Base-by-base conservation (phyloP, 805 yeast genomes). In the Danielozyma ontarioensis region DNA sequence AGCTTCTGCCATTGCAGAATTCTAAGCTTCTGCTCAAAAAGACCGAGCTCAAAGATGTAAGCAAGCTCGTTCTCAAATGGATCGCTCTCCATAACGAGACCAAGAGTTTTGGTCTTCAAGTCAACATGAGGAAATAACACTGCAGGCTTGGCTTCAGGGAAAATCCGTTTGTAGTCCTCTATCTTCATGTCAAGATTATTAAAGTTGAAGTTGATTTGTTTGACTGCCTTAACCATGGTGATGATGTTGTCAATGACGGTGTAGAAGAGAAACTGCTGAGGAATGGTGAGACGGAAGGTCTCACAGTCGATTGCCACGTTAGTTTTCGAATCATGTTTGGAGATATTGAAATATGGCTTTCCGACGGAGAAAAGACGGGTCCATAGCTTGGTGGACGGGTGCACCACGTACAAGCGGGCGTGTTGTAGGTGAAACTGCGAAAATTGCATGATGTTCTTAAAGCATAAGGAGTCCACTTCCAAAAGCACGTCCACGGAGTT, bases 41-140 rank as follows among this genome's bases (percentile, higher is more conserved):
- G 32, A 1, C 95, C 95, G 8, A 82, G 65, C 44, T 80, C 80
- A 47, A 72, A 78, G 17, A 81, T 74, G 48, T 75, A 64, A 15
- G 76, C 72, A 29, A 89, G 59, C 45, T 85, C 80, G 5, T 78
- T 66, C 55, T 90, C 97, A 53, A 89, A 88, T 5, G 95, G 90
- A 56, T 90, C 97, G 54, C 85, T 95, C 35, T 85, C 95, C 41
- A 88, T 67, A 16, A 81, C 69, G 25, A 88, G 59, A 4, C 81
- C 64, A 41, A 85, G 66, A 26, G 74, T 63, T 4, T 64, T 64
- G 0, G 94, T 65, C 27, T 62, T 70, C 24, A 88, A 44, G 15
- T 72, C 68, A 2, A 86, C 58, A 14, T 59, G 62, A 11, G 89
- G 89, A 5, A 90, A 62, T 13, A 59, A 40, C 3, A 64, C 41